These are phyloP conservation scores for Cadophora gregata DNA, from an alignment of 2,329 filamentous ascomycete species.

Conservation along the genomic window DNA sequence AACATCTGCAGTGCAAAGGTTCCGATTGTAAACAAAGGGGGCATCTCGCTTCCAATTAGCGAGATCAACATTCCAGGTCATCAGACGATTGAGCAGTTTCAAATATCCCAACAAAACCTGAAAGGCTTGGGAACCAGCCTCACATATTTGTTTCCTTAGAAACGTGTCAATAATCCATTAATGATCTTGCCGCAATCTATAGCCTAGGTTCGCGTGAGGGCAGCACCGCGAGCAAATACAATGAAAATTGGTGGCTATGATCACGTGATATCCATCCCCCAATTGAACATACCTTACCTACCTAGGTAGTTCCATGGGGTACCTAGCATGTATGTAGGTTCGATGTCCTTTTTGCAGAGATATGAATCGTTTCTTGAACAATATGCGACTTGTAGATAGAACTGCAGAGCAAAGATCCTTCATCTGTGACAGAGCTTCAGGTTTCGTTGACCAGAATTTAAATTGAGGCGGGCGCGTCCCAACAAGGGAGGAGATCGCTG, in stretches of 20 bases:
- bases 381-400: no score
- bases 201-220: background rate
- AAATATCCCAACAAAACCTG: background rate
- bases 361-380: no score
- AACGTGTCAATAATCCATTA: background rate
- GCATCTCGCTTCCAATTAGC: background rate
- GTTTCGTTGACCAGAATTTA: background rate
- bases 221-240: no score
- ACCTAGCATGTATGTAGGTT: no score
- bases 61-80: constrained; percentile 7
- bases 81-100: background rate
- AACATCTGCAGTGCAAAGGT: background rate
- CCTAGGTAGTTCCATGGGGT: no score
- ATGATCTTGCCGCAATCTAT: no score
- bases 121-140: background rate
- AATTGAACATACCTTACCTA: no score
- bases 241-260: no score
- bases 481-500: background rate
- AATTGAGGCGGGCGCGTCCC: background rate
- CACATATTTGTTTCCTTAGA: background rate
- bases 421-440: no score
- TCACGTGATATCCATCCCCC: no score
- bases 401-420: no score
- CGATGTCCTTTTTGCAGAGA: no score
- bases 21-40: background rate